A percentile compares a stretch with the other conserved stretches of the same genome.
Evolutionary conservation across 768 basidiomycete species (phyloP).

Genomic region (Leccinum longicurvipes): DNA sequence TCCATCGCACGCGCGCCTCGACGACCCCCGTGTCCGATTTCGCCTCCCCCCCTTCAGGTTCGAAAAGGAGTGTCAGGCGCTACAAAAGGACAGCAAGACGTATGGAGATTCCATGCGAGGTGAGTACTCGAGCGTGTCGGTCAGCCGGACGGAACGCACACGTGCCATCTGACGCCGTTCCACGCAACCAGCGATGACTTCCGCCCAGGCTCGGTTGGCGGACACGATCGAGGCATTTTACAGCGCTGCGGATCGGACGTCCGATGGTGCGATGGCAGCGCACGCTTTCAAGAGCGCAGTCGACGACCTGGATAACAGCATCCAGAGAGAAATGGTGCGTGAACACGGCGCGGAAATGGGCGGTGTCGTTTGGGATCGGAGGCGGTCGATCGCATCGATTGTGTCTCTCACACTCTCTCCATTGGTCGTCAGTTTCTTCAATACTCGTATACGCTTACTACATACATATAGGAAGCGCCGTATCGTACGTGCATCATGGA

Average conservation of each 20-base stretch:
- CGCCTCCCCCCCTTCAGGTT: constrained; percentile 47
- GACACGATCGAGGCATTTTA: constrained; percentile 95
- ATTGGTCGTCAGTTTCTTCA: background rate
- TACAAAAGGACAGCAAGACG: constrained; percentile 94
- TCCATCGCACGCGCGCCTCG: background rate
- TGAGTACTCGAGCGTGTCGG: constrained; percentile 33
- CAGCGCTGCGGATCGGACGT: constrained; percentile 73
- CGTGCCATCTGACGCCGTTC: background rate
- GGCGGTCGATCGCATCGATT: constrained; percentile 1
- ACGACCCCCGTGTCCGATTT: background rate
- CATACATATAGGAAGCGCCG: constrained; percentile 71
- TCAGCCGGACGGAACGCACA: background rate
- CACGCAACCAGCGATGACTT: constrained; percentile 67
- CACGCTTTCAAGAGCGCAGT: constrained; percentile 95
- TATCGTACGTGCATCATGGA: constrained; percentile 95
- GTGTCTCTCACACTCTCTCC: too few species aligned
- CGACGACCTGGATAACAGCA: constrained; percentile 85
- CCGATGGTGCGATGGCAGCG: constrained; percentile 94
- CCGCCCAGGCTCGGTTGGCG: constrained; percentile 88
- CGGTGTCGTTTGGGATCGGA: background rate
- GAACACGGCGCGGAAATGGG: background rate
- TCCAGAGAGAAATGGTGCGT: constrained; percentile 81
- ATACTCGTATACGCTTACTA: too few species aligned
- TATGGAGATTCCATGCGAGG: constrained; percentile 95
- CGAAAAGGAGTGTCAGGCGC: constrained; percentile 91